phyloP scores from a whole-genome alignment of 192 early-diverging fungal genomes.

The Pilobolus umbonatus region DNA sequence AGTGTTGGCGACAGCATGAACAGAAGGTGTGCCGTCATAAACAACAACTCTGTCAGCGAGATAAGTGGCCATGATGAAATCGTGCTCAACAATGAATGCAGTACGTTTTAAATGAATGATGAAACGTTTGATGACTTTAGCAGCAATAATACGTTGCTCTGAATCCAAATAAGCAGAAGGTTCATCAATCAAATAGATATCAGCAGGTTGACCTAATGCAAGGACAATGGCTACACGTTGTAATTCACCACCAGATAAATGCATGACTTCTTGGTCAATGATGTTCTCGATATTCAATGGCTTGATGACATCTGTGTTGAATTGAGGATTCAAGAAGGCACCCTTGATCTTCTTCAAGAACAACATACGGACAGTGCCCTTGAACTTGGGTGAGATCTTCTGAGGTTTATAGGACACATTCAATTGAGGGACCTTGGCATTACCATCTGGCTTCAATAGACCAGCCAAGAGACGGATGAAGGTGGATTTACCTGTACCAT shows the following conservation, averaged over 20 bases:
- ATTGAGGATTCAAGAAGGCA: constrained; percentile 87
- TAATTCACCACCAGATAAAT: constrained; percentile 97
- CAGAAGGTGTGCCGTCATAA: constrained; percentile 87
- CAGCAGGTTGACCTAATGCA: constrained; percentile 82
- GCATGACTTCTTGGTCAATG: constrained; percentile 82
- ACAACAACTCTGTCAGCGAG: constrained; percentile 95
- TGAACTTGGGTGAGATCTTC: constrained; percentile 95
- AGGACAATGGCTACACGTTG: constrained; percentile 97
- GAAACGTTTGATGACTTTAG: constrained; percentile 98
- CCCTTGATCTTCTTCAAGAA: constrained; percentile 83
- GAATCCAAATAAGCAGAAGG: constrained; percentile 98
- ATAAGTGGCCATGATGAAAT: constrained; percentile 99
- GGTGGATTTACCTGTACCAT: constrained; percentile 97
- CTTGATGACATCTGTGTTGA: constrained; percentile 95
- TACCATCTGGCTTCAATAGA: constrained; percentile 67
- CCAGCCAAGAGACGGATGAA: constrained; percentile 94
- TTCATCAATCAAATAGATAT: constrained; percentile 97
- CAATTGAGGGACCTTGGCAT: constrained; percentile 76
- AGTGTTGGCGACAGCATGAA: constrained; percentile 71
- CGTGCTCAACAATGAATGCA: constrained; percentile 98
- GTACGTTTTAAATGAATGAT: constrained; percentile 96
- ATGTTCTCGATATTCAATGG: constrained; percentile 90
- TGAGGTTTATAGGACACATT: constrained; percentile 96
- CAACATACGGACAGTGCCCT: constrained; percentile 87
- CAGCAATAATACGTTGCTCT: constrained; percentile 97